Evolutionary conservation across 768 basidiomycete genomes (phyloP), one percentile per base, ranked within the genome.

Genomic region (Xerocomellus chrysenteron): DNA sequence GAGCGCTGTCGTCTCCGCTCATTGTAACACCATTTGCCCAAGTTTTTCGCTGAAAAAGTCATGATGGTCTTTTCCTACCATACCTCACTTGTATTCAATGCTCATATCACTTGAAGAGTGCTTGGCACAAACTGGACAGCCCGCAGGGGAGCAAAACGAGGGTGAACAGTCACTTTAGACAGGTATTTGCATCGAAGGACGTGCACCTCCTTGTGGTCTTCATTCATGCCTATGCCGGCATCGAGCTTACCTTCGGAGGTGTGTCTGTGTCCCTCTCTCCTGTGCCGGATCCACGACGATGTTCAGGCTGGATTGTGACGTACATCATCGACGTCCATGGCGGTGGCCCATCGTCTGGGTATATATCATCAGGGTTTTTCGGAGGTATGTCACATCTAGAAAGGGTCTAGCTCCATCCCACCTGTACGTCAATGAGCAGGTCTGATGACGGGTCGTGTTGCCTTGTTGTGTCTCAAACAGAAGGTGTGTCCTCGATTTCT

Each of bases 21-120:
- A 82, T 87, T 0, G 80, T 92, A 0, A 95, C 94, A 0, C 88
- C 92, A 55, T 94, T 95, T 60, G 77, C 89, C 0, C 82, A 83
- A 3, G 81, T 89, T 4, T 93, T 94, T 73, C 78, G 82, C 16
- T 72, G 87, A 48, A 85, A 83, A 65, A 78, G 71, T 0, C 88
- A 92, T 65, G 85, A 92, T 64, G 85, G 90, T 86, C 46, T n/a
- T 72, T 61, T n/a, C 6, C 17, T 49, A 16, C 59, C n/a, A 8
- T 52, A 47, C n/a, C 1, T 47, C 24, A 1, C 2, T 19, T 52
- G 59, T 43, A 12, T 43, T 42, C 11, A 8, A 19, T n/a, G 28
- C 52, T 61, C 35, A 65, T 32, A 28, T 37, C 8, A 7, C 21
- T 16, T 16, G 4, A 36, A 88, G 87, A 82, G 52, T 84, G 81